Base-by-base conservation (phyloP, 306 rosid species). In the Castanea sativa region DNA sequence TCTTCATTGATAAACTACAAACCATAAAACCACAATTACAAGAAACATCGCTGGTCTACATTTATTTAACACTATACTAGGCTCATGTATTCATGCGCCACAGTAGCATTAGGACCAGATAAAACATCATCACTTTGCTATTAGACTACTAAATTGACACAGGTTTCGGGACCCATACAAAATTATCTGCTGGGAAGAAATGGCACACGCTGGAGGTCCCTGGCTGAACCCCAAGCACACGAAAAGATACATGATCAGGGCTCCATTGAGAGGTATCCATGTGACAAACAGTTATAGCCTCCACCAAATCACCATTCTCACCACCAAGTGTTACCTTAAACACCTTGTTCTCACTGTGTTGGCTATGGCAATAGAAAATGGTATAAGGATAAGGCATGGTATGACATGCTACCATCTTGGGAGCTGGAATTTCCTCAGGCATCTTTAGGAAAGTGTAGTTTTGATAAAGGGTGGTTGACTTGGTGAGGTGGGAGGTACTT, bases 401-500 rank as follows among this genome's bases (percentile, higher is more conserved):
- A 70, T 92, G 97, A 56, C 97, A 94, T 13, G 99, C 91, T 19
- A 92, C 99, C 87, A 94, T 90, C 83, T 77, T 87, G 0, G 90
- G 78, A 49, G 94, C 93, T 51, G 59, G 23, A 2, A 91, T 55
- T 52, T 79, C 86, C 33, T 41, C n/a, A 0, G 92, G 90, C 13
- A 41, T 74, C 4, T 88, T 88, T 43, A 85, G 33, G 35, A 89
- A 55, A 1, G 94, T 92, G 70, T 90, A 92, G 85, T 92, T 92
- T 65, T 94, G 99, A 57, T 88, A 85, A 63, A 20, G 86, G 73
- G 82, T 86, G 49, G 75, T 78, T 25, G 93, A 89, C 67, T 81
- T 85, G 4, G 88, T 90, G 59, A 52, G 63, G 79, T 88, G 89
- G 7, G 82, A 15, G 21, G 97, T 94, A 4, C 80, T 73, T 6